Base-by-base conservation (phyloP, 2,329 filamentous ascomycete species). In the Orbilia javanica region DNA sequence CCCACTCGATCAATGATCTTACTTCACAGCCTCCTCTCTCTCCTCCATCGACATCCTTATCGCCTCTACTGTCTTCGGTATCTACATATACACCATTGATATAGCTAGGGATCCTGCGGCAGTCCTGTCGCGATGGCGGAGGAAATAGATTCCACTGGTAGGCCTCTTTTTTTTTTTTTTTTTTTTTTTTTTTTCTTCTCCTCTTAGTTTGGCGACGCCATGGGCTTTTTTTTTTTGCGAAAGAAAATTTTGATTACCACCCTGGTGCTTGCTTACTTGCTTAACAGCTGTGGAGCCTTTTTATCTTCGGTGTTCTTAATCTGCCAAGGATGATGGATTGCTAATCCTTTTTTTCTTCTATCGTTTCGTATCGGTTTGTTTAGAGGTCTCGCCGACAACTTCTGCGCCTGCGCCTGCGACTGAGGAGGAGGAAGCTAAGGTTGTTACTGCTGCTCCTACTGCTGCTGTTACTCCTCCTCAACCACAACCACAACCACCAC, bases 71-170 rank as follows among this genome's bases (percentile, higher is more conserved):
- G 11, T 10, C 7, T 8, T 15, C 18, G 18, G n/a, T 18, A n/a
- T 18, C 5, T 18, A n/a, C 15, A 18, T 53, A 18, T 1, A 31
- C 1, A 44, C 42, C 36, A 53, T 53, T 7, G 25, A 15, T 53
- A 34, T 36, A 36, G 1, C 11, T 4, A 20, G 18, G 11, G 2
- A 18, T 6, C 13, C 55, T 42, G n/a, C 55, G n/a, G 6, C 46
- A 27, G 22, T 20, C 46, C 29, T n/a, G 48, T 39, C 48, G 48
- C 64, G 64, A 67, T 67, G 64, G 31, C 64, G 46, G 64, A 53
- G 44, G 64, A 55, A 1, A 67, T 29, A 6, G 22, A 67, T 18
- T 15, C 44, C 15, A 50, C 42, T 42, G 55, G 60, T 64, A 64
- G 1, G 11, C 36, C 36, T 39, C 11, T 39, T 15, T 39, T 29